Base-by-base conservation (phyloP, 768 basidiomycete genomes). In the Tephrocybe rancida region DNA sequence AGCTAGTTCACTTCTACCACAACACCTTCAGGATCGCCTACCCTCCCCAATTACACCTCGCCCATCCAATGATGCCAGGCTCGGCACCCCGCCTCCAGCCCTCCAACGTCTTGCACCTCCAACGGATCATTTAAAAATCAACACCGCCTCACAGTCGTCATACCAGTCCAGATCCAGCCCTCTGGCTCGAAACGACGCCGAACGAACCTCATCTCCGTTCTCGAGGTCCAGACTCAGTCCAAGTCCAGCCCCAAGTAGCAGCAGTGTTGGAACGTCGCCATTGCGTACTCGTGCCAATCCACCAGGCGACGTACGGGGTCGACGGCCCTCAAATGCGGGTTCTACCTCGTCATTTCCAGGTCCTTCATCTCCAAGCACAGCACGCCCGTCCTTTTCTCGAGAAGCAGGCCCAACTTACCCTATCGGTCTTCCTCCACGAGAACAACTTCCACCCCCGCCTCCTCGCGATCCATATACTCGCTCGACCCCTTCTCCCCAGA, bases 11-110 rank as follows among this genome's bases (percentile, higher is more conserved):
- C 75, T 84, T 34, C 68, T 83, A 21, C 82, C 84, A 14, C 70
- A 71, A 42, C 75, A 78, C 25, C 73, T 82, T 25, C 82, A 82
- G 64, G 70, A 72, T 56, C 73, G 77, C 57, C 73, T 81, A 25
- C 62, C 62, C 7, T 60, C 68, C 10, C 58, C 59, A 18, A 46
- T 16, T 52, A 49, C 18, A 25, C 48, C 16, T 48, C 53, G 4
- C 46, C 50, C 0, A 47, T 37, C 39, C 22, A 38, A 10, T 13
- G 29, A 30, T n/a, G n/a, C n/a, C n/a, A n/a, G n/a, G n/a, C n/a
- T n/a, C n/a, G n/a, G n/a, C n/a, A n/a, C n/a, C n/a, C n/a, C n/a
- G n/a, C n/a, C n/a, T n/a, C n/a, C n/a, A n/a, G n/a, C n/a, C 29
- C 67, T 62, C 43, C 68, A 64, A 48, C 69, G 66, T 11, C 45